Evolutionary conservation across 1,139 yeast species (phyloP), one percentile per base, ranked within the genome.

Genomic region (Geotrichum fermentans): DNA sequence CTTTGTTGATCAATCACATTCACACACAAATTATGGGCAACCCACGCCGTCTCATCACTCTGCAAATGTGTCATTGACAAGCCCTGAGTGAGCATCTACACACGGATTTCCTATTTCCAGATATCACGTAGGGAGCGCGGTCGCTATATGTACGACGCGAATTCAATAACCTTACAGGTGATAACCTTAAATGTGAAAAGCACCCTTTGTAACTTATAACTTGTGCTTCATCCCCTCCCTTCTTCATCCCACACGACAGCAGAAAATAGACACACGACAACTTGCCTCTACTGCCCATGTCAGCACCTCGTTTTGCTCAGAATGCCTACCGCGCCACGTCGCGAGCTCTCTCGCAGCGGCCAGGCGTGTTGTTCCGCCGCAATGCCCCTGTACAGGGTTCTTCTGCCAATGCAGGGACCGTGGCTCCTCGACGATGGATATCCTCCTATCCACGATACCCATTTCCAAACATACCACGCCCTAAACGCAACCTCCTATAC

Each of bases 381-480:
- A 39, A 39, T 26, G 33, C 10, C 17, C 24, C 24, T 38, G n/a
- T 26, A 24, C 41, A 4, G 14, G 72, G 14, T 10, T 28, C 32
- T 6, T 38, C 20, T 26, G 17, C 40, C 28, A 18, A 41, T 13
- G 20, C 41, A 8, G 26, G 20, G 14, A 6, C 40, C 14, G 45
- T 36, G 17, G 21, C 26, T 7, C 30, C 40, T 16, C 32, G 37
- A 18, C 40, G 45, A 16, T 20, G 34, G 40, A 36, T 35, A 11
- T 34, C 39, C 14, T 43, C 36, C 13, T 36, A 34, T n/a, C 34
- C 47, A 42, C 52, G 50, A 53, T 75, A 77, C 56, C 73, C 70
- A 18, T 78, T 81, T 58, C 83, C 86, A 1, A 71, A 72, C 52
- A 78, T 81, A 47, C 84, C 87, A 1, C 70, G 85, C 53, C 85